phyloP scores from a whole-genome alignment of 2,329 filamentous ascomycete species.

The Phialemoniopsis sp. region DNA sequence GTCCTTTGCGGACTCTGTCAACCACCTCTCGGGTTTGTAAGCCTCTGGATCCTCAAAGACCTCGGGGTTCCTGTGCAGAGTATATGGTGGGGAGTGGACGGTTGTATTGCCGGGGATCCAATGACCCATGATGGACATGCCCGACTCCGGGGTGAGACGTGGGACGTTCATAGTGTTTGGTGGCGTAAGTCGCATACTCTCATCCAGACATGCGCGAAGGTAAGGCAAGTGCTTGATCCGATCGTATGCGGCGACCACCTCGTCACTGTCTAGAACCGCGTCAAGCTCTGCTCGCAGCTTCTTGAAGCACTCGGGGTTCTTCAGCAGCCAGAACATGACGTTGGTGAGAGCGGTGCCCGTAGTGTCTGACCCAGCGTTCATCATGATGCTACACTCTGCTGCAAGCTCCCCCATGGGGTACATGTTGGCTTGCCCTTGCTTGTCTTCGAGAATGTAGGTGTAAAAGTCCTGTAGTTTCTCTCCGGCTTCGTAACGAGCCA shows the following conservation, averaged over 20 bases:
- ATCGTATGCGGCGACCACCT: slow-evolving; percentile 41
- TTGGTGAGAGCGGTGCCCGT: slow-evolving; percentile 42
- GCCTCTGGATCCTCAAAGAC: too few species aligned
- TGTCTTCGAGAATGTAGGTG: slow-evolving; percentile 46
- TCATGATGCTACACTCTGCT: slow-evolving; percentile 51
- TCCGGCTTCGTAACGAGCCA: slow-evolving; percentile 40
- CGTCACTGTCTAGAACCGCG: slow-evolving; percentile 32
- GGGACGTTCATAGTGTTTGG: too few species aligned
- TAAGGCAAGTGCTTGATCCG: slow-evolving; percentile 45
- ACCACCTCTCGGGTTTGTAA: too few species aligned
- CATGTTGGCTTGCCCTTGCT: slow-evolving; percentile 32
- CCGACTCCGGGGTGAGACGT: too few species aligned
- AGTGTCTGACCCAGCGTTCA: slow-evolving; percentile 29
- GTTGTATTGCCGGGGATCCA: too few species aligned
- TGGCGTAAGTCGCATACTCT: too few species aligned
- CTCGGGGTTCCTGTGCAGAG: too few species aligned
- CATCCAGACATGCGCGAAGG: too few species aligned
- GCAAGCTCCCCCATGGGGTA: slow-evolving; percentile 56
- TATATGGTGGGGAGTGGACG: too few species aligned
- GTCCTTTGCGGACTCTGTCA: too few species aligned
- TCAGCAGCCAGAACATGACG: slow-evolving; percentile 46
- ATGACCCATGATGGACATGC: too few species aligned
- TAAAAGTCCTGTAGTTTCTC: slow-evolving; percentile 58
- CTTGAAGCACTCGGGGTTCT: slow-evolving; percentile 32
- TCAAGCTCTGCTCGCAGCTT: slow-evolving; percentile 42